Evolutionary conservation across 2,329 filamentous ascomycete species (phyloP), one percentile per base, ranked within the genome.

Genomic region (Trichoderma cornu-damae): DNA sequence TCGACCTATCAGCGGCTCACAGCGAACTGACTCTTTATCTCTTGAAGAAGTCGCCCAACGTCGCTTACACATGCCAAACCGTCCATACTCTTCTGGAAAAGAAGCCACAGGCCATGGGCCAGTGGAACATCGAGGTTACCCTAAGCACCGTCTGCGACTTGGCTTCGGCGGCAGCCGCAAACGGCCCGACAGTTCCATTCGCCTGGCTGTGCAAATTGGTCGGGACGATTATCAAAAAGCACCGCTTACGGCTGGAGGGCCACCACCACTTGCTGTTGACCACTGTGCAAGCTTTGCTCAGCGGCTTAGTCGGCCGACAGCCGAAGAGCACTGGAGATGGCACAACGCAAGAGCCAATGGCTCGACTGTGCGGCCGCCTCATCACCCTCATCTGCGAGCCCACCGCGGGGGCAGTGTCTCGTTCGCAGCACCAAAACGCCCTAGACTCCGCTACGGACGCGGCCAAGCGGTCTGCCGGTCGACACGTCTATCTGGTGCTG

Each of bases 361-460:
- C 80, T 2, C 75, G 77, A 42, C 70, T 74, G 2, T 84, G 79
- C 65, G 72, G 79, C 2, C 78, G 82, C 1, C 77, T 85, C 14
- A 66, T 85, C 14, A 84, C 81, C 1, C 72, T 85, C 18, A 74
- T 84, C 28, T 84, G 82, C 64, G 81, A 86, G 65, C 83, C 81
- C 2, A 80, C 78, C 24, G 78, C 77, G 1, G 80, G 79, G 0
- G 77, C 80, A 3, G 80, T 85, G 20, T 77, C 79, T 3, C 75
- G 77, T 6, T 68, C 70, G 2, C 73, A 73, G 64, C 73, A 74
- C 53, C 72, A 73, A 49, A 72, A 70, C 49, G 66, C 71, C 14
- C 75, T 87, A 24, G 81, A 83, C 64, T 85, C 83, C 22, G 82
- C 82, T 1, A 82, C 78, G 1, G 82, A 84, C 61, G 78, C 76